A percentile compares a stretch with the other conserved stretches of the same genome.
Conservation (phyloP, 495 filamentous ascomycete species). For the Trypethelium eluteriae region DNA sequence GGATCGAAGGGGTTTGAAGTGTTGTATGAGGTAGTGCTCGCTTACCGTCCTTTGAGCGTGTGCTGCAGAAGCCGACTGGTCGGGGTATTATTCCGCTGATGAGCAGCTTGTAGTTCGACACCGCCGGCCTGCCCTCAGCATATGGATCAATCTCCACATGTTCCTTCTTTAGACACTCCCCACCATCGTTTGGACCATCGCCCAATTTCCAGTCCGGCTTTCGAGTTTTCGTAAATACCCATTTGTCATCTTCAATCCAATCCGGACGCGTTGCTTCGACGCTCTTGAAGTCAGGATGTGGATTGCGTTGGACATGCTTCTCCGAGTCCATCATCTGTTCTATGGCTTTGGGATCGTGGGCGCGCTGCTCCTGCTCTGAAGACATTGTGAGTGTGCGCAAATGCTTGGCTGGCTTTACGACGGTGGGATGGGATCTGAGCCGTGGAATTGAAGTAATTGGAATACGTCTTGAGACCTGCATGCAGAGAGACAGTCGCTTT, state of each 20-base stretch:
- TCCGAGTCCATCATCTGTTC: constrained; percentile 40
- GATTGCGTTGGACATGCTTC: constrained; percentile 50
- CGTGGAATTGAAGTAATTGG: background rate
- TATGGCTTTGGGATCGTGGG: constrained; percentile 30
- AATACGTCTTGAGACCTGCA: no score
- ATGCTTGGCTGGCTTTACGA: background rate
- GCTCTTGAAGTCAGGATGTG: constrained; percentile 67
- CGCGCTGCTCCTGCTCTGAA: constrained; percentile 26
- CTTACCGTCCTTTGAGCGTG: constrained; percentile 50
- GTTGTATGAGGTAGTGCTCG: background rate
- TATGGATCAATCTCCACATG: constrained; percentile 82
- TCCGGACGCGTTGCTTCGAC: constrained; percentile 66
- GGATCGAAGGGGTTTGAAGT: background rate
- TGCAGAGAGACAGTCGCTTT: no score
- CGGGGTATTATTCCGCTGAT: constrained; percentile 81
- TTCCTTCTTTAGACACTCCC: constrained; percentile 46
- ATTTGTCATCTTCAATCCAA: constrained; percentile 46
- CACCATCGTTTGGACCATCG: constrained; percentile 61
- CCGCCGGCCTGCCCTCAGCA: constrained; percentile 55
- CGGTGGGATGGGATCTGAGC: background rate
- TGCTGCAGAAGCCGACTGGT: constrained; percentile 61
- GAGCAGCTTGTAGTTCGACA: constrained; percentile 85
- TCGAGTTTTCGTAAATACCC: constrained; percentile 58
- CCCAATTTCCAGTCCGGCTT: constrained; percentile 71
- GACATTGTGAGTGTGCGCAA: constrained; percentile 19